Percentiles rank a stretch among this genome's conserved stretches.
Evolutionary conservation across 2,329 filamentous ascomycete genomes (phyloP).

Genomic region (Microcera coccophila): DNA sequence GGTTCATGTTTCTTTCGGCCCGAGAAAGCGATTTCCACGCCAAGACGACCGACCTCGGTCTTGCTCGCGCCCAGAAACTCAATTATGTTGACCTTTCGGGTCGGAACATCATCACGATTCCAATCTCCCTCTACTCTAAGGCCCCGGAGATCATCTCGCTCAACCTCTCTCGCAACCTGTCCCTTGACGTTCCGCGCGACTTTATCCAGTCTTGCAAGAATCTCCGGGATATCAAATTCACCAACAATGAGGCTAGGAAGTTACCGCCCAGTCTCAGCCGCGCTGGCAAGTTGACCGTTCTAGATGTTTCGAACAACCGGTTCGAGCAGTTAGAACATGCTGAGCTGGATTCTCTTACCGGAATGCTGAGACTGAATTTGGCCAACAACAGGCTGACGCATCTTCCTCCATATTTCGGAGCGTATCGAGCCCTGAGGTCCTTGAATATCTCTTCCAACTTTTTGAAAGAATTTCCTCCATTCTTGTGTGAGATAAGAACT

Average conservation of each 20-base stretch:
- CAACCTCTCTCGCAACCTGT: conserved; percentile 88
- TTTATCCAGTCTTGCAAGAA: conserved; percentile 93
- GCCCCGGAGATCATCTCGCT: conserved; percentile 90
- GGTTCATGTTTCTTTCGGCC: conserved; percentile 89
- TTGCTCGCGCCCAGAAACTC: conserved; percentile 82
- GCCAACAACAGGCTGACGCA: conserved; percentile 85
- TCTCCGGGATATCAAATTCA: conserved; percentile 91
- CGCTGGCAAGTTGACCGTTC: conserved; percentile 75
- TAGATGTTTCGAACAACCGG: conserved; percentile 93
- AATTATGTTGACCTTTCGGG: conserved; percentile 90
- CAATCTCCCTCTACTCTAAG: conserved; percentile 88
- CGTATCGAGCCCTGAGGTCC: conserved; percentile 73
- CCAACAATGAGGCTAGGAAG: conserved; percentile 85
- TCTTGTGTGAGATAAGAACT: conserved; percentile 76
- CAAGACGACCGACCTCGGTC: conserved; percentile 67
- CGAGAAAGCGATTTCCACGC: conserved; percentile 78
- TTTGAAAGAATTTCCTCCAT: conserved; percentile 77
- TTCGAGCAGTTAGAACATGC: conserved; percentile 84
- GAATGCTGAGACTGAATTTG: conserved; percentile 82
- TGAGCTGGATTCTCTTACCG: conserved; percentile 69
- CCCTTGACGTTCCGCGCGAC: conserved; percentile 87
- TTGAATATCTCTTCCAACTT: conserved; percentile 94
- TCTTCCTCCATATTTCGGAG: conserved; percentile 77
- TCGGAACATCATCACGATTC: conserved; percentile 88
- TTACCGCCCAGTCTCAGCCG: conserved; percentile 80